Base-by-base conservation (phyloP, 495 filamentous ascomycete species). In the Aspergillus egyptiacus region DNA sequence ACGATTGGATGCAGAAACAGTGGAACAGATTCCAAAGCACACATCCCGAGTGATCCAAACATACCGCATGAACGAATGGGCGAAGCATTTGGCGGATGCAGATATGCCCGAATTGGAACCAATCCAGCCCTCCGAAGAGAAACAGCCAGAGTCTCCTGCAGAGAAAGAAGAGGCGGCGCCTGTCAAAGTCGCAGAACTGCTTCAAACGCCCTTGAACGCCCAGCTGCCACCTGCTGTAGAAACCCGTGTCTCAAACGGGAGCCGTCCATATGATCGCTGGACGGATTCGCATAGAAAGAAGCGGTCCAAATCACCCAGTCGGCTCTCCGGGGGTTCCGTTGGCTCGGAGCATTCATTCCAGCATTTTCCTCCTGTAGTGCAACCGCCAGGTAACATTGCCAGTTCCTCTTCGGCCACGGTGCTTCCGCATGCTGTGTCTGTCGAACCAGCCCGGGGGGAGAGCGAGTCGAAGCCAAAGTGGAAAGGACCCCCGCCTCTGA, bases 1-100 rank as follows among this genome's bases (percentile, higher is more conserved):
- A n/a, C 61, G 47, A 36, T 42, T 74, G 27, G 57, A 71, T 18
- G 51, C 48, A 19, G 59, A 63, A 22, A 65, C 65, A 1, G 61
- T 74, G 31, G 61, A 71, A n/a, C 44, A 53, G 6, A 56, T 74
- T 32, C 69, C 71, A 9, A 61, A 61, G 15, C 70, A 68, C 32
- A 66, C 66, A 23, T 91, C 91, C 1, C 83, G 74, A 44, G 73
- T 95, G 9, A 81, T 89, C 0, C 72, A 86, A 59, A 86, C 83
- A 0, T 96, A 93, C 57, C 80, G 91, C 37, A 96, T 90, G 5
- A 95, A 95, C 55, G 91, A 97, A 69, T 97, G 91, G 91, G 89
- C 91, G 0, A 96, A 96, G 59, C 89, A 96, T 65, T 69, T 95
- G 15, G 79, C 82, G 23, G 67, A 75, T 33, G 91, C 91, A 4